phyloP scores from a whole-genome alignment of 2,329 filamentous ascomycete genomes.

The Exophiala calicioides region DNA sequence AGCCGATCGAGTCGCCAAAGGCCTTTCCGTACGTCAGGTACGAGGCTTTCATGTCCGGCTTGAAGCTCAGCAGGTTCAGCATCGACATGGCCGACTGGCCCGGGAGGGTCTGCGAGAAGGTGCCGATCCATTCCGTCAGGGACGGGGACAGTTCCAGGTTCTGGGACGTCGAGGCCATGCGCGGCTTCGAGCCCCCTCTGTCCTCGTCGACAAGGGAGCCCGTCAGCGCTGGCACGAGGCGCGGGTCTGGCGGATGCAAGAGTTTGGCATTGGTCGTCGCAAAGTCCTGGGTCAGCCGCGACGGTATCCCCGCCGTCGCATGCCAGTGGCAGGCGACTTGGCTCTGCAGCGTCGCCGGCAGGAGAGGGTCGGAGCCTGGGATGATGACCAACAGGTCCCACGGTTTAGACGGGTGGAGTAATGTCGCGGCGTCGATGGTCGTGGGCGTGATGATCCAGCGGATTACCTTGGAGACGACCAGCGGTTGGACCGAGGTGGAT shows the following conservation, averaged over 20 bases:
- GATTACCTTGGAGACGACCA: constrained; percentile 40
- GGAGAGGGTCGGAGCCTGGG: constrained; percentile 28
- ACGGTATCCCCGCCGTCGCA: constrained; percentile 39
- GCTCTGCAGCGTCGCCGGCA: constrained; percentile 25
- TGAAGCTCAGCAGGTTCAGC: constrained; percentile 65
- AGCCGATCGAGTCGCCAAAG: constrained; percentile 47
- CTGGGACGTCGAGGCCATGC: constrained; percentile 43
- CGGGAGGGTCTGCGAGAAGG: constrained; percentile 34
- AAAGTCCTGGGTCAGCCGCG: constrained; percentile 36
- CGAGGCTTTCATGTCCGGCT: constrained; percentile 47
- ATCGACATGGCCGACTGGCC: constrained; percentile 56
- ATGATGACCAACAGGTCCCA: constrained; percentile 44
- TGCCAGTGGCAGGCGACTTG: constrained; percentile 35
- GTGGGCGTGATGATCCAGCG: constrained; percentile 40
- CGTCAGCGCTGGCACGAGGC: constrained; percentile 38
- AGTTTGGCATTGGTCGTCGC: constrained; percentile 19
- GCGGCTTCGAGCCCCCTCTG: too few species aligned
- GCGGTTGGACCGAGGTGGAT: constrained; percentile 32
- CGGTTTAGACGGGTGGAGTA: constrained; percentile 30
- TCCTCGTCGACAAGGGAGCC: constrained; percentile 35
- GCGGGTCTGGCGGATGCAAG: constrained; percentile 19
- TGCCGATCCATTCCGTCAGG: constrained; percentile 53
- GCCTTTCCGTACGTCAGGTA: constrained; percentile 62
- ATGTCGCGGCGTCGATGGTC: constrained; percentile 33
- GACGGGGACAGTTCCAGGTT: constrained; percentile 57